phyloP scores from a whole-genome alignment of 2,329 filamentous ascomycete species.

The Boeremia lycopersici region DNA sequence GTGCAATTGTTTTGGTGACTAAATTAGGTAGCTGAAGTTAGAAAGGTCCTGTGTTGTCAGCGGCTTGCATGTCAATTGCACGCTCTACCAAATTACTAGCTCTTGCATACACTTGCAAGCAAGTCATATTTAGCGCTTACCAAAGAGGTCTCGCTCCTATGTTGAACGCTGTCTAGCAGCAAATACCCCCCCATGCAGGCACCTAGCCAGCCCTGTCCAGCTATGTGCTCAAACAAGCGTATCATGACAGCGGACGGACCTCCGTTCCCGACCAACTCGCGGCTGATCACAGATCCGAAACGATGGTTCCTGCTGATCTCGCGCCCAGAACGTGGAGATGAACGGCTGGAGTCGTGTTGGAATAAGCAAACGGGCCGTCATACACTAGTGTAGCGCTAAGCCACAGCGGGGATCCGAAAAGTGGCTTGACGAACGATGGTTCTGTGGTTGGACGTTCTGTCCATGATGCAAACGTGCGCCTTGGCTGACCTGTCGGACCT shows the following conservation, averaged over 20 bases:
- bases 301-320: background rate
- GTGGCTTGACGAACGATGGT: background rate
- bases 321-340: background rate
- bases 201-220: background rate
- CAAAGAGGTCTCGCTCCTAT: background rate
- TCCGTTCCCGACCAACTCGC: background rate
- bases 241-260: background rate
- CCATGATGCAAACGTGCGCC: background rate
- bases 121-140: background rate
- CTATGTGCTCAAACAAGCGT: background rate
- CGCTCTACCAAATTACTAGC: background rate
- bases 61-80: no score
- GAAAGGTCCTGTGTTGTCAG: no score
- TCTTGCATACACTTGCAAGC: background rate
- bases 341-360: background rate
- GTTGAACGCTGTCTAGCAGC: background rate
- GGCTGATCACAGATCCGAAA: background rate
- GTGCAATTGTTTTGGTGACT: background rate
- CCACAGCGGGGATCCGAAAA: constrained; percentile 8
- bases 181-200: background rate
- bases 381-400: constrained; percentile 3
- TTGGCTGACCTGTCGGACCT: constrained; percentile 3
- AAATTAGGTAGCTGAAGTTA: no score
- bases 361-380: background rate
- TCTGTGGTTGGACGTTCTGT: background rate